phyloP scores from a whole-genome alignment of 2,329 filamentous ascomycete species.

The Zymoseptoria tritici region DNA sequence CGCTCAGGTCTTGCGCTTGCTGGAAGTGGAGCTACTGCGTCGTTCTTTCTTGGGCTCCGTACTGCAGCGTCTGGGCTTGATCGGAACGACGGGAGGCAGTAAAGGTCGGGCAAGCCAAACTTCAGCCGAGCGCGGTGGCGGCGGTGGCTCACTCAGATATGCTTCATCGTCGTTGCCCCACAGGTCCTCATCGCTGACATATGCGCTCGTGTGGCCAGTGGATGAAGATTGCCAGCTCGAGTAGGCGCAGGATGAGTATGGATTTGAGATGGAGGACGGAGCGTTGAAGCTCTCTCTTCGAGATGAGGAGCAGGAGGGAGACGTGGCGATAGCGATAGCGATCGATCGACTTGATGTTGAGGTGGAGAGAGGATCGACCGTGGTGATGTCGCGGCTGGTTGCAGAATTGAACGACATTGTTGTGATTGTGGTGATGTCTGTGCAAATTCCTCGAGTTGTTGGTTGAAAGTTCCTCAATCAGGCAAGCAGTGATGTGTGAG shows the following conservation, averaged over 20 bases:
- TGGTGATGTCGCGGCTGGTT: constrained; percentile 3
- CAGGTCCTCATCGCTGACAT: constrained; percentile 33
- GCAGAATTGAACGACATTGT: constrained; percentile 7
- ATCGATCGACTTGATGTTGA: constrained; percentile 11
- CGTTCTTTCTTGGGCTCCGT: constrained; percentile 17
- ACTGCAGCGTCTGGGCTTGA: constrained; percentile 13
- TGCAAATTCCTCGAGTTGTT: not conserved
- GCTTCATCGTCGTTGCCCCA: constrained; percentile 29
- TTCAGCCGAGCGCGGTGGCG: constrained; percentile 28
- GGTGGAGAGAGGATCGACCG: constrained; percentile 1
- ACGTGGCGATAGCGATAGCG: constrained; percentile 7
- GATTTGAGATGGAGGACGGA: constrained; percentile 8
- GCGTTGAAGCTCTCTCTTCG: constrained; percentile 11
- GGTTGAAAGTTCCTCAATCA: not conserved
- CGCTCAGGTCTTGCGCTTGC: constrained; percentile 16
- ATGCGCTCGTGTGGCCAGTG: constrained; percentile 24
- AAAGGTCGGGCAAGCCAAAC: constrained; percentile 27
- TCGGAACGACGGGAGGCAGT: constrained; percentile 23
- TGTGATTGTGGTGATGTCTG: not conserved
- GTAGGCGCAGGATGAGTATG: constrained; percentile 16
- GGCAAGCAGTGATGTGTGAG: not conserved
- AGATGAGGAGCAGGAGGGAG: constrained; percentile 10
- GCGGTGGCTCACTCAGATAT: constrained; percentile 28
- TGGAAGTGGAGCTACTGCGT: constrained; percentile 6
- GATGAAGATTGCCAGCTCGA: constrained; percentile 12